These are phyloP conservation scores for Hanseniaspora valbyensis DNA, from an alignment of 805 yeast genomes.

Conservation along the genomic window DNA sequence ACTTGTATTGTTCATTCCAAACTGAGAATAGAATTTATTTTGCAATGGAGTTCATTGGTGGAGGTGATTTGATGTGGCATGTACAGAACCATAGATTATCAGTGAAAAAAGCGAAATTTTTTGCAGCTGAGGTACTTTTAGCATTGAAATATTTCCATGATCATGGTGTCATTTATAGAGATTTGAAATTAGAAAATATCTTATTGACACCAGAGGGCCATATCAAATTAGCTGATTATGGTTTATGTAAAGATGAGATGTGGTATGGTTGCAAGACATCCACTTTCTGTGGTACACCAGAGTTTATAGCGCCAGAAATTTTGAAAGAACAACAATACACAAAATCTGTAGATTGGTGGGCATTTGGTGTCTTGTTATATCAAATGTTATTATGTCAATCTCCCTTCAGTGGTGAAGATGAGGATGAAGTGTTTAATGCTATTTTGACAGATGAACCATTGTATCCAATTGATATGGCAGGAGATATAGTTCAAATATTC, in stretches of 20 bases:
- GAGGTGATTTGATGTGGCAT: conserved; percentile 99
- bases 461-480: conserved; percentile 94
- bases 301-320: conserved; percentile 98
- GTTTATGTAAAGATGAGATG: conserved; percentile 91
- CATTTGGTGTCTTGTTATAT: conserved; percentile 89
- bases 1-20: conserved; percentile 90
- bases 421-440: conserved; percentile 94
- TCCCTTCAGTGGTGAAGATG: conserved; percentile 95
- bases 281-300: conserved; percentile 98
- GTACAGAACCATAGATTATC: conserved; percentile 87
- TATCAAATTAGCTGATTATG: conserved; percentile 93
- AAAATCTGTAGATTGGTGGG: conserved; percentile 99
- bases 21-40: conserved; percentile 94
- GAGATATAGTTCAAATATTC: conserved; percentile 86
- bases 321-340: conserved; percentile 85
- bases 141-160: conserved; percentile 91
- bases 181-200: conserved; percentile 88
- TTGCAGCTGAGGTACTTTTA: conserved; percentile 89
- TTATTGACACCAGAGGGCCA: conserved; percentile 83
- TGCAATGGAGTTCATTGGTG: conserved; percentile 96
- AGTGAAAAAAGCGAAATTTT: conserved; percentile 85
- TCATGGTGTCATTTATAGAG: conserved; percentile 91
- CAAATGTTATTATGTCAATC: conserved; percentile 95
- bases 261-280: conserved; percentile 75
- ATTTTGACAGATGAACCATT: conserved; percentile 92